Percentiles rank a stretch among this genome's conserved stretches.
Evolutionary conservation across 106 monocot genomes (phyloP).

Genomic region (Iris macrosiphon): DNA sequence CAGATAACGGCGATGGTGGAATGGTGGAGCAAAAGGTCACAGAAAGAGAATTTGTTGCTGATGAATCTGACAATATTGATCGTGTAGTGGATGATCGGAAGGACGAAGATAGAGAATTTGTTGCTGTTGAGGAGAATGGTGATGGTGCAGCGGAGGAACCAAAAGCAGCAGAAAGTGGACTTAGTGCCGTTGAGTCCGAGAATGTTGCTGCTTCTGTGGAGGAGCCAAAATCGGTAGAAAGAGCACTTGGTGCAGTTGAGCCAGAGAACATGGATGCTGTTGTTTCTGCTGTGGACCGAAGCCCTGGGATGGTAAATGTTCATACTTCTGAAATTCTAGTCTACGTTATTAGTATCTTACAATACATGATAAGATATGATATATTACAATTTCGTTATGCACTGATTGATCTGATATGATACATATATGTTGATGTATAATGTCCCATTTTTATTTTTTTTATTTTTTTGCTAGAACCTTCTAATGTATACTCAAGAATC

Average conservation of each 20-base stretch:
- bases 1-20: not conserved
- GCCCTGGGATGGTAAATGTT: not conserved
- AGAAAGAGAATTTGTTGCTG: not conserved
- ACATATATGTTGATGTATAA: not conserved
- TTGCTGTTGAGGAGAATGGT: not conserved
- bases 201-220: not conserved
- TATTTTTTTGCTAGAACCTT: too few relatives aligned
- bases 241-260: not conserved
- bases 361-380: not conserved
- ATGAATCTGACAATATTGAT: not conserved
- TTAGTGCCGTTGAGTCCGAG: not conserved
- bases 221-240: not conserved
- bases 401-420: too few relatives aligned
- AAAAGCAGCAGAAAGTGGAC: conserved; percentile 3
- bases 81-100: not conserved
- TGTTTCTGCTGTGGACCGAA: not conserved
- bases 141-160: not conserved
- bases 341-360: too few relatives aligned
- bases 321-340: not conserved
- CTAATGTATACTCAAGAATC: not conserved
- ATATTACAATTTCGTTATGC: not conserved
- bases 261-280: not conserved
- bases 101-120: not conserved
- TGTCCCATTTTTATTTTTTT: too few relatives aligned
- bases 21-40: not conserved